Percentiles rank a stretch among this genome's conserved stretches.
Evolutionary conservation across 495 filamentous ascomycete genomes (phyloP).

Genomic region (Daldinia loculata): DNA sequence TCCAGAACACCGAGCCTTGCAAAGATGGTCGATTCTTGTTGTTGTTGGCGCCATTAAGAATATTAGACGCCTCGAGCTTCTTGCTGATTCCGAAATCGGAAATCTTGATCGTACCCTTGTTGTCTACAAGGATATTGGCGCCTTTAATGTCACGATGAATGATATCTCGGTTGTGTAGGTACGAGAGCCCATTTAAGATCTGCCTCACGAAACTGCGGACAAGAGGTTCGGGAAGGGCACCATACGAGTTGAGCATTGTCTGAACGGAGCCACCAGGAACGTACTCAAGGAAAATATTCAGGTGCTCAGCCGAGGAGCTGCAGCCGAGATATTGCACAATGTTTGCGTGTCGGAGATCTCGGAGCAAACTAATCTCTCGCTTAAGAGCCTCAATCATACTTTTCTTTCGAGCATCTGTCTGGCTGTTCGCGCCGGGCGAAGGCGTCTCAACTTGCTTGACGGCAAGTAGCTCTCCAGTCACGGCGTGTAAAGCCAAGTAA

Average conservation of each 20-base stretch:
- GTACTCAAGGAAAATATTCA: slow-evolving; percentile 99
- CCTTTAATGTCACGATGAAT: slow-evolving; percentile 99
- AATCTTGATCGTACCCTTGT: slow-evolving; percentile 99
- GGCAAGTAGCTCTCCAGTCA: slow-evolving; percentile 96
- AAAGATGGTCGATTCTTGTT: slow-evolving; percentile 88
- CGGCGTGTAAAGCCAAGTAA: slow-evolving; percentile 93
- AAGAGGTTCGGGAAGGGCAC: slow-evolving; percentile 89
- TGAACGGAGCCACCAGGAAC: slow-evolving; percentile 97
- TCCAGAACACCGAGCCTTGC: slow-evolving; percentile 99
- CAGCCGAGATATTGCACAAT: slow-evolving; percentile 98
- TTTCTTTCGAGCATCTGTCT: slow-evolving; percentile 89
- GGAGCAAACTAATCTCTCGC: slow-evolving; percentile 92
- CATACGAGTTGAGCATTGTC: slow-evolving; percentile 97
- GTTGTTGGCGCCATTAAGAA: slow-evolving; percentile 59
- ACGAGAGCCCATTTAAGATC: slow-evolving; percentile 93
- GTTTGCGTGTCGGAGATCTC: slow-evolving; percentile 94
- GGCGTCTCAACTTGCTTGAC: slow-evolving; percentile 99
- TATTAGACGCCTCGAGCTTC: slow-evolving; percentile 83
- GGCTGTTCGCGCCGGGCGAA: slow-evolving; percentile 76
- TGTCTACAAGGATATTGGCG: slow-evolving; percentile 98
- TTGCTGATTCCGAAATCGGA: slow-evolving; percentile 99
- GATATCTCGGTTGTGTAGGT: slow-evolving; percentile 93
- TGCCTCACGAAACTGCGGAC: slow-evolving; percentile 97
- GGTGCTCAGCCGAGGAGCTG: slow-evolving; percentile 85
- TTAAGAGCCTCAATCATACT: slow-evolving; percentile 97